Evolutionary conservation across 306 rosid species (phyloP), one percentile per base, ranked within the genome.

Genomic region (Castanea mollissima): DNA sequence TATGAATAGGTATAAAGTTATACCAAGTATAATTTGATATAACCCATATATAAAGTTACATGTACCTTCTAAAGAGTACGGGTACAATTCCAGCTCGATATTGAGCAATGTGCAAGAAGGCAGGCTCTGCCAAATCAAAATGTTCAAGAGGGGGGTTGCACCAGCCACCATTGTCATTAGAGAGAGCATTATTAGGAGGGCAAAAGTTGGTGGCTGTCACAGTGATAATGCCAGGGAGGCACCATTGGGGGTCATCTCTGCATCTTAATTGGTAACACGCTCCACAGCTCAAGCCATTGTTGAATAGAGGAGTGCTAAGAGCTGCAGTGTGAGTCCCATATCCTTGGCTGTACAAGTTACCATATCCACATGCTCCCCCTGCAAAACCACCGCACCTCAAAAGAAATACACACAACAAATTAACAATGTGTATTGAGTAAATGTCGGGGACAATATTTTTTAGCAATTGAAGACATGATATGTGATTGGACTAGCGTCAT

Each of bases 351-450:
- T 80, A 84, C 76, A 84, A 84, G 63, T 84, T 84, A 4, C 87
- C 84, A 38, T 80, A 84, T 8, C 88, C 88, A 71, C 88, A 85
- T 3, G 88, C 88, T 62, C 88, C 88, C 21, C 88, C 85, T 85
- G 20, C 73, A 73, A 51, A 23, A 54, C 52, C 25, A 10, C 3
- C 46, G 11, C 46, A 38, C 46, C 46, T 38, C 46, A 7, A 7
- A 38, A 38, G 46, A 38, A 7, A 32, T 14, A 41, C 25, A n/a
- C 9, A 14, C 11, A 18, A 3, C 4, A 4, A 71, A 20, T 54
- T 31, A 25, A 5, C 11, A 38, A 38, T 38, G 46, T 2, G 46
- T 8, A 38, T 38, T 38, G 11, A 7, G 46, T 38, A 38, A 0
- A 38, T 2, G 46, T 38, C 3, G 11, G 11, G 9, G 46, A 38